Percentiles rank a stretch among this genome's conserved stretches.
phyloP scores from a whole-genome alignment of 441 rosid species.

The Biscutella laevigata region DNA sequence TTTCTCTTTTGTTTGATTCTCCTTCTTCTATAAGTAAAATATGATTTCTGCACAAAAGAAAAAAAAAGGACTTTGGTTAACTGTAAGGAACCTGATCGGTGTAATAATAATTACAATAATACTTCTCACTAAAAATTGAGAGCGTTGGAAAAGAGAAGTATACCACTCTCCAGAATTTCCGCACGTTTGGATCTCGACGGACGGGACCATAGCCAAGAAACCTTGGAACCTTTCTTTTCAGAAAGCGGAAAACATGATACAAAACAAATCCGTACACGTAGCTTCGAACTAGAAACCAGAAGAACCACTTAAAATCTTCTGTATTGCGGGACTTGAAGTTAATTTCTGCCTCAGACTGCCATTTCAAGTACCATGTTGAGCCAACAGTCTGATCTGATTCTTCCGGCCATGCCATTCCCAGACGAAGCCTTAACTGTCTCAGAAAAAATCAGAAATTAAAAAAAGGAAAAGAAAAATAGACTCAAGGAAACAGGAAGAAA shows the following conservation, averaged over 20 bases:
- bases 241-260: slow-evolving; percentile 49
- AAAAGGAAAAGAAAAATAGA: neutral
- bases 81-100: slow-evolving; percentile 2
- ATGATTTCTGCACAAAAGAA: slow-evolving; percentile 60
- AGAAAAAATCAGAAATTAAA: slow-evolving; percentile 6
- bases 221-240: slow-evolving; percentile 63
- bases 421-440: slow-evolving; percentile 55
- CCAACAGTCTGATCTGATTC: slow-evolving; percentile 66
- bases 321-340: slow-evolving; percentile 52
- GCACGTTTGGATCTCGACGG: slow-evolving; percentile 62
- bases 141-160: slow-evolving; percentile 3
- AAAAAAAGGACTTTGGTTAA: neutral
- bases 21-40: slow-evolving; percentile 46
- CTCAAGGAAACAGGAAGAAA: slow-evolving; percentile 5
- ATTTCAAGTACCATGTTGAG: slow-evolving; percentile 77
- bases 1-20: slow-evolving; percentile 53
- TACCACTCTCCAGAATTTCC: slow-evolving; percentile 80
- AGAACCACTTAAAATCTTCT: slow-evolving; percentile 52
- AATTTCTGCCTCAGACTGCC: slow-evolving; percentile 81
- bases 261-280: slow-evolving; percentile 52
- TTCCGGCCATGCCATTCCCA: slow-evolving; percentile 95
- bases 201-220: slow-evolving; percentile 79
- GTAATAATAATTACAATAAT: neutral
- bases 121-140: slow-evolving; percentile 7
- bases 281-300: slow-evolving; percentile 61